phyloP scores from a whole-genome alignment of 2,329 filamentous ascomycete species.

The Talaromyces sp. region DNA sequence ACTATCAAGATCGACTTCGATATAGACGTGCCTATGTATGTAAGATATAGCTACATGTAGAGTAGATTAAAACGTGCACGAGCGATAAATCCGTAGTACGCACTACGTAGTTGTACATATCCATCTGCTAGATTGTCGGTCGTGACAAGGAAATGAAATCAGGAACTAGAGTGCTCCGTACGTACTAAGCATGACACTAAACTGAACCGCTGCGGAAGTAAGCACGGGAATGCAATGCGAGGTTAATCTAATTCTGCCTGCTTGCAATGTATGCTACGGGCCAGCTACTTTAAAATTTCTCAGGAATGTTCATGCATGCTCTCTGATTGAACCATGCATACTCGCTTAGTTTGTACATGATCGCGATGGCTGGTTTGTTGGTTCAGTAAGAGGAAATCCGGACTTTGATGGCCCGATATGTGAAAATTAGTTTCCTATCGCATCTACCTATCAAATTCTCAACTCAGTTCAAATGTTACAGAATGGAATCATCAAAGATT shows the following conservation, averaged over 20 bases:
- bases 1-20: not conserved
- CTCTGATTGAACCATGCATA: not conserved
- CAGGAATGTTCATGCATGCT: conserved; percentile 1
- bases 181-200: conserved; percentile 2
- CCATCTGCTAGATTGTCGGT: not conserved
- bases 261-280: not conserved
- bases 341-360: not conserved
- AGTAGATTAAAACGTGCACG: not conserved
- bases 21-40: not conserved
- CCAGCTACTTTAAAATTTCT: not conserved
- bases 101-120: not conserved
- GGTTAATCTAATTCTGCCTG: conserved; percentile 23
- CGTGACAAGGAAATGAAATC: not conserved
- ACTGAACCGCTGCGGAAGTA: conserved; percentile 12
- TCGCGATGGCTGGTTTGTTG: not conserved
- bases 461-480: not conserved
- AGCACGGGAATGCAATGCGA: conserved; percentile 26
- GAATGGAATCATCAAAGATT: not conserved
- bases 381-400: not conserved
- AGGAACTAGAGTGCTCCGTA: not conserved
- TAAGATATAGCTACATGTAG: not conserved
- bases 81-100: not conserved
- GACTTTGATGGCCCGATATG: not conserved
- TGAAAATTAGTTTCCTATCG: not conserved
- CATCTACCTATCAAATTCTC: not conserved